Percentiles rank a stretch among this genome's conserved stretches.
phyloP scores from a whole-genome alignment of 345 rosid genomes.

The Lagerstroemia speciosa region DNA sequence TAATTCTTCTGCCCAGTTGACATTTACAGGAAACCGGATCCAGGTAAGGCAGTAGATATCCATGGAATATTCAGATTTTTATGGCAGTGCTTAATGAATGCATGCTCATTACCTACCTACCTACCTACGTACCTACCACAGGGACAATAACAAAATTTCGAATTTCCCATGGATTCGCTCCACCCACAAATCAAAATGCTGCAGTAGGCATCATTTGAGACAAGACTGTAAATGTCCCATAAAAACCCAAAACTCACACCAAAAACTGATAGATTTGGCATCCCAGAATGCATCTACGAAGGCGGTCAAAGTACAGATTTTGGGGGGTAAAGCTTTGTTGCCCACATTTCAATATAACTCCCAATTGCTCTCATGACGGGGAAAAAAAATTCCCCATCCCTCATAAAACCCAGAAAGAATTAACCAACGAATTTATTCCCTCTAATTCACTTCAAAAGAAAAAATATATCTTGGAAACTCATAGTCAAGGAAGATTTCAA shows the following conservation, averaged over 20 bases:
- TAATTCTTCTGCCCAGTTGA: not conserved
- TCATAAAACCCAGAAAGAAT: not conserved
- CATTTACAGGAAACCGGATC: not conserved
- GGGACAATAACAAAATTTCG: not conserved
- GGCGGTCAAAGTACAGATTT: not conserved
- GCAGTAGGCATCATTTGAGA: not conserved
- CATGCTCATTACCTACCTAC: not conserved
- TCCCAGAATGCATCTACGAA: not conserved
- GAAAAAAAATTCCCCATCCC: not conserved
- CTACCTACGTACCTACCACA: not conserved
- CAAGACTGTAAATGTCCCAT: not conserved
- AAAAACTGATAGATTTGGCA: not conserved
- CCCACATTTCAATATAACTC: not conserved
- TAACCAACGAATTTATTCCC: not conserved
- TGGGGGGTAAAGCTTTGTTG: not conserved
- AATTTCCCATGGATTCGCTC: not conserved
- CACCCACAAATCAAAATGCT: not conserved
- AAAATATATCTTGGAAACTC: not conserved
- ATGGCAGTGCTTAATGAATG: not conserved
- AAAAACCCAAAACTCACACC: not conserved
- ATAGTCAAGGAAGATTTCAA: not conserved
- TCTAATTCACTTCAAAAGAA: not conserved
- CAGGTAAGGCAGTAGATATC: not conserved
- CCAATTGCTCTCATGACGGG: not conserved
- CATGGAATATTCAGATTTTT: not conserved